These are phyloP conservation scores for Oryza brachyantha DNA, from an alignment of 176 grass and related monocot species.

Conservation along the genomic window DNA sequence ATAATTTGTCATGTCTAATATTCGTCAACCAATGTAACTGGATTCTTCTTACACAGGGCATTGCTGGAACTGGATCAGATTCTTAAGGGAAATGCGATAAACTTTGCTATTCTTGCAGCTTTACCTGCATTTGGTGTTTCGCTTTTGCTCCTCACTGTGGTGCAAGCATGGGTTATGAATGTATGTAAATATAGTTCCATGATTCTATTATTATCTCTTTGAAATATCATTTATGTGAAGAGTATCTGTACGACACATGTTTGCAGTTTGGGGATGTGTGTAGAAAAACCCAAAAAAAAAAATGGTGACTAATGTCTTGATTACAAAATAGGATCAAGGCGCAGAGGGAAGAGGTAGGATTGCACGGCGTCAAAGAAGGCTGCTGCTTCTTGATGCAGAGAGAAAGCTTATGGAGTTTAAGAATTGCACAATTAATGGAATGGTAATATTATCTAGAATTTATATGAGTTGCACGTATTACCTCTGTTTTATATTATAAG, in stretches of 20 bases:
- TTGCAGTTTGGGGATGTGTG: not conserved
- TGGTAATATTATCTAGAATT: conserved; percentile 53
- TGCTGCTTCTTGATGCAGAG: conserved; percentile 84
- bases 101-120: conserved; percentile 96
- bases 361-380: conserved; percentile 85
- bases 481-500: too few species aligned
- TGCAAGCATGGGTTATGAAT: conserved; percentile 71
- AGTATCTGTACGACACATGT: not conserved
- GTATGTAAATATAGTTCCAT: conserved; percentile 43
- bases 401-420: conserved; percentile 78
- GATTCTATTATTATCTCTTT: not conserved
- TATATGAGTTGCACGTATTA: conserved; percentile 6
- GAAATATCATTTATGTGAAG: not conserved
- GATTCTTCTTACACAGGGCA: conserved; percentile 51
- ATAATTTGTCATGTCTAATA: conserved; percentile 1
- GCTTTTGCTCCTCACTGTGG: conserved; percentile 62
- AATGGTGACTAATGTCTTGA: conserved; percentile 32
- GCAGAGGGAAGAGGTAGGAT: conserved; percentile 84
- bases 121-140: conserved; percentile 84
- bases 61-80: conserved; percentile 98
- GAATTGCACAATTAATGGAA: conserved; percentile 59
- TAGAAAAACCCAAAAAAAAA: conserved; percentile 12
- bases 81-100: conserved; percentile 93
- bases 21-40: conserved; percentile 13
- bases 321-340: conserved; percentile 70